Evolutionary conservation across 1,284 basidiomycete species (phyloP), one percentile per base, ranked within the genome.

Genomic region (Cryptococcus maquisensis): DNA sequence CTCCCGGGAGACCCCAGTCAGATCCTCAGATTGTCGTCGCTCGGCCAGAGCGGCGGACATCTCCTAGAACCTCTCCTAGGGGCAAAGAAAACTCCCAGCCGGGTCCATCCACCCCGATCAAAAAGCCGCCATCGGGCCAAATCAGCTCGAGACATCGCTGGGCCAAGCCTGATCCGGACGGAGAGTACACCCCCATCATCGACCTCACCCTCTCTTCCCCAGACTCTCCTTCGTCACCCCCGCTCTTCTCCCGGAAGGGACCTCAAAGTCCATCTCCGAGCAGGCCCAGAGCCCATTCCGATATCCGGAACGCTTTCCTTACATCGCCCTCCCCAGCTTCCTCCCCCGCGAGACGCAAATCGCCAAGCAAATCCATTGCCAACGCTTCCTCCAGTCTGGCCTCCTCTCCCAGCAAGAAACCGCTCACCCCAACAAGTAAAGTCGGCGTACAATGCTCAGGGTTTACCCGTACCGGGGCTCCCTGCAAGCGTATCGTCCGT

Each of bases 401-500:
- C 41, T 7, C 18, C 3, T 26, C 40, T 26, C 26, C 41, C 37
- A n/a, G n/a, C n/a, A 41, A 44, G 38, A 52, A 37, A 13, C 23
- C 38, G 18, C 35, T 39, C 16, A 41, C 40, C 9, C 44, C 39
- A n/a, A 38, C 39, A n/a, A 38, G 18, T 24, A 13, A 18, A 28
- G 24, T 9, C 26, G 60, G 66, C 0, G 61, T 66, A 4, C 64
- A 63, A 36, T 77, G 75, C 54, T 62, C 73, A 12, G 75, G 75
- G 12, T 76, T 64, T 51, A 77, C 75, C 1, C 57, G 73, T 10
- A 47, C 61, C 9, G 75, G 75, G 21, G 60, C 65, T 32, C 72
- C 67, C 9, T 77, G 75, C 54, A 74, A 75, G 57, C 60, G 73
- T 24, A 48, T 71, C 20, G 73, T 75, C 41, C 67, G 66, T 21